Conservation (phyloP, 495 filamentous ascomycete species). For the Daldinia bambusicola region DNA sequence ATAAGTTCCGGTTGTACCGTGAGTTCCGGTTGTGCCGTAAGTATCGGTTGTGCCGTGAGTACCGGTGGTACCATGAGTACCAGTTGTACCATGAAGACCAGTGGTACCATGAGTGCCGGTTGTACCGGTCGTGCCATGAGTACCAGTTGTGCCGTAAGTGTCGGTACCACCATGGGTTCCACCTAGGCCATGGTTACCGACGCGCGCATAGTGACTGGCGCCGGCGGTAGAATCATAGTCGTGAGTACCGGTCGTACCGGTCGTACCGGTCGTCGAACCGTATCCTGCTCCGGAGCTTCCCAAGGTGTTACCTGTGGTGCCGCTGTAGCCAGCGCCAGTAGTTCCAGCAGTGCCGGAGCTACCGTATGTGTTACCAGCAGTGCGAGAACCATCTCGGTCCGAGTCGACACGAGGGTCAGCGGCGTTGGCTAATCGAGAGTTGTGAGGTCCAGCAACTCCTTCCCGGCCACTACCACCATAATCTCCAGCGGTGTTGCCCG, state of each 20-base stretch:
- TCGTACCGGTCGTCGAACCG: conserved; percentile 30
- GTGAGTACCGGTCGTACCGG: conserved; percentile 36
- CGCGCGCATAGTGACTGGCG: conserved; percentile 4
- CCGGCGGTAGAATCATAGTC: conserved; percentile 27
- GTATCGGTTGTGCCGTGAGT: conserved; percentile 39
- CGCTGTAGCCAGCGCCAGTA: conserved; percentile 19
- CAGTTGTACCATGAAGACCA: no score
- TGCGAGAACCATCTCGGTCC: conserved; percentile 7
- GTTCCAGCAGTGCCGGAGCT: conserved; percentile 47
- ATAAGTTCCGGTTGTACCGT: conserved; percentile 10
- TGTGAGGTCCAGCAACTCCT: conserved; percentile 43
- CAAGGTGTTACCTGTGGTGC: conserved; percentile 12
- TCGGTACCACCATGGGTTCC: conserved; percentile 43
- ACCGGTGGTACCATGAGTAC: conserved; percentile 39
- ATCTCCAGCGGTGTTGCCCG: conserved; percentile 44
- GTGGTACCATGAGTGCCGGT: conserved; percentile 49
- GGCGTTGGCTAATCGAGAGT: conserved; percentile 54
- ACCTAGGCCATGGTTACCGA: conserved; percentile 30
- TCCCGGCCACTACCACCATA: conserved; percentile 39
- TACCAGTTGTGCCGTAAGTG: conserved; percentile 37
- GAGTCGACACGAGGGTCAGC: conserved; percentile 57
- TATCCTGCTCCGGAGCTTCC: conserved; percentile 10
- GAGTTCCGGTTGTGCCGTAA: conserved; percentile 1
- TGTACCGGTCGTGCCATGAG: conserved; percentile 42
- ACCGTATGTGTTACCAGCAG: conserved; percentile 1